A percentile compares a stretch with the other conserved stretches of the same genome.
Evolutionary conservation across 371 early-diverging fungal genomes (phyloP).

Genomic region (Mortierella sp.): DNA sequence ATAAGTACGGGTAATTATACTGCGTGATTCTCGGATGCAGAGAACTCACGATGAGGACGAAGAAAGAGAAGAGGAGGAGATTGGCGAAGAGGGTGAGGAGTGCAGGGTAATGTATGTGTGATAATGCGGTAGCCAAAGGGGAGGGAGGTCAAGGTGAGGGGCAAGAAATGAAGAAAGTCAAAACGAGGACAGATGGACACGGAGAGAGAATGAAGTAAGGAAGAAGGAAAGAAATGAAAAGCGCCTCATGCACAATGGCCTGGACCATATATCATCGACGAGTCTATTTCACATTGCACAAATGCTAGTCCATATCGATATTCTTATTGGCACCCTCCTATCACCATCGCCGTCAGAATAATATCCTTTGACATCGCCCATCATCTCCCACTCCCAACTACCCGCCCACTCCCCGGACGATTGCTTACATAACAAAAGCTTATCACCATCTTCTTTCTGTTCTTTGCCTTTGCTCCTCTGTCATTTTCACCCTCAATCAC

Average conservation of each 20-base stretch:
- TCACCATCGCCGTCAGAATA: background rate
- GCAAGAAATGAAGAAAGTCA: background rate
- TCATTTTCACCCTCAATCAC: conserved; percentile 2
- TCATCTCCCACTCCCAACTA: too few species aligned
- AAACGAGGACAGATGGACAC: background rate
- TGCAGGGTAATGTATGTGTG: background rate
- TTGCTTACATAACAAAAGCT: background rate
- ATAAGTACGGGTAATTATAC: too few species aligned
- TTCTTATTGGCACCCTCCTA: too few species aligned
- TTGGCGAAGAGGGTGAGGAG: background rate
- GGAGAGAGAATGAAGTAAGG: background rate
- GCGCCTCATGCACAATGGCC: background rate
- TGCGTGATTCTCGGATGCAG: background rate
- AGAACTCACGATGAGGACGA: background rate
- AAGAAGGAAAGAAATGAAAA: background rate
- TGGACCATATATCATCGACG: too few species aligned
- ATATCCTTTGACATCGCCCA: background rate
- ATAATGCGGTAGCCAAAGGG: background rate
- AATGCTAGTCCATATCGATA: too few species aligned
- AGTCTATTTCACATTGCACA: too few species aligned
- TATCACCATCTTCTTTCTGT: conserved; percentile 2
- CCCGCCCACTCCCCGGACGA: background rate
- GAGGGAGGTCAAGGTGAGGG: background rate
- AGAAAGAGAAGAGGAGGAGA: background rate
- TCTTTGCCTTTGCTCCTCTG: background rate